Evolutionary conservation across 2,329 filamentous ascomycete species (phyloP), one percentile per base, ranked within the genome.

Genomic region (Chaetomiaceae sp.): DNA sequence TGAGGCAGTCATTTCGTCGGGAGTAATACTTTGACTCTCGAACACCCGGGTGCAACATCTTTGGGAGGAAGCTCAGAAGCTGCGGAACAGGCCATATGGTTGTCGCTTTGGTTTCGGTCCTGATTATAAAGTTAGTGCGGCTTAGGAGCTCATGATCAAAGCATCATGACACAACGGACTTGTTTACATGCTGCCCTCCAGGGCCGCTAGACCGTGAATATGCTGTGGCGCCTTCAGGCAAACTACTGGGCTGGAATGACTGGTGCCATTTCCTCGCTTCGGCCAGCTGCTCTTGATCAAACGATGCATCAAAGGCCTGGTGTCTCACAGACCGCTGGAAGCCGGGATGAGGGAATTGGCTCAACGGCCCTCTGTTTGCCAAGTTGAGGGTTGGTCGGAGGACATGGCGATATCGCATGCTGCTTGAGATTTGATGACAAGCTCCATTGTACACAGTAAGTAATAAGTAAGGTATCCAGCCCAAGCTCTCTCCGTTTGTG

Each of bases 141-240:
- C 2, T 47, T 18, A 5, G 14, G 29, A 41, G 18, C 25, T 5
- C 14, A 34, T 11, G 45, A 33, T 27, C 8, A 51, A 18, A 16
- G 6, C 41, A 46, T 29, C 10, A 10, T 25, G 29, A 1, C 25
- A 65, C 74, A 48, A 62, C n/a, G n/a, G n/a, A 83, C 80, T 83
- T 84, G 63, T 84, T 84, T 29, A 83, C 80, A 61, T 84, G 79
- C 59, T 84, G 80, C 2, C 80, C 80, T 11, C 80, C 80, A 2
- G 80, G 80, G 0, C 80, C 80, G 59, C 79, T 82, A 2, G 80
- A 82, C n/a, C 80, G 73, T 2, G 80, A 74, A 63, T 74, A 83
- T 10, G 69, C 75, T 5, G 77, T 82, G 40, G 66, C 74, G 8
- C 79, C 80, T 49, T 67, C 72, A 13, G 80, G 80, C 2, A 84